Conservation (phyloP, 1,139 yeast species). For the Yamadazyma conglobata region DNA sequence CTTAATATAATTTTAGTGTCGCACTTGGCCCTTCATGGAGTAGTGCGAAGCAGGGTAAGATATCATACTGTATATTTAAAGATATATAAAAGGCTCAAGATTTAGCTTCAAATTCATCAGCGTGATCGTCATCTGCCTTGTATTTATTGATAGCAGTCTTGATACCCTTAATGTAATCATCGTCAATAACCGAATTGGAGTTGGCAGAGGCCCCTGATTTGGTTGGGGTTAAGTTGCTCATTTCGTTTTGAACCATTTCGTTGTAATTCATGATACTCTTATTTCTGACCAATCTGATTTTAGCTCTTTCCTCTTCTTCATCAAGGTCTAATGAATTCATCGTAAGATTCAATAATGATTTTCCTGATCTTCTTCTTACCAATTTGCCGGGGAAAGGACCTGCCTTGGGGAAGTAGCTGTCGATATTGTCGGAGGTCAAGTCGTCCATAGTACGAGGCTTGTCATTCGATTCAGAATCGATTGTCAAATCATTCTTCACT, state of each 20-base stretch:
- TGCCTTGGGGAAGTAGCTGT: conserved; percentile 37
- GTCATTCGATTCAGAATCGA: conserved; percentile 3
- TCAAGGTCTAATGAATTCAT: conserved; percentile 63
- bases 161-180: conserved; percentile 47
- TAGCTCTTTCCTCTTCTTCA: conserved; percentile 49
- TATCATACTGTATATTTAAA: no score
- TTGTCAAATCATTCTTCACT: conserved; percentile 6
- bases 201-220: conserved; percentile 36
- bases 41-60: no score
- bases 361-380: conserved; percentile 67
- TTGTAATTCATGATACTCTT: conserved; percentile 17
- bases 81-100: no score
- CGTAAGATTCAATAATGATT: conserved; percentile 63
- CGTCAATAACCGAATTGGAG: conserved; percentile 32
- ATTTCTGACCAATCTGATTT: conserved; percentile 16
- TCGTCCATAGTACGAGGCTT: conserved; percentile 15
- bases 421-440: conserved; percentile 34
- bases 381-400: conserved; percentile 56
- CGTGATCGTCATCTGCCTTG: conserved; percentile 36
- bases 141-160: conserved; percentile 51
- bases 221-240: conserved; percentile 25
- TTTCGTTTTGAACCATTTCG: conserved; percentile 21
- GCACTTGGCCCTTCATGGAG: no score
- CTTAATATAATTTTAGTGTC: no score
- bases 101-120: conserved; percentile 62